Evolutionary conservation across 2,329 filamentous ascomycete genomes (phyloP).

Genomic region (Paracoccidioides lutzii): DNA sequence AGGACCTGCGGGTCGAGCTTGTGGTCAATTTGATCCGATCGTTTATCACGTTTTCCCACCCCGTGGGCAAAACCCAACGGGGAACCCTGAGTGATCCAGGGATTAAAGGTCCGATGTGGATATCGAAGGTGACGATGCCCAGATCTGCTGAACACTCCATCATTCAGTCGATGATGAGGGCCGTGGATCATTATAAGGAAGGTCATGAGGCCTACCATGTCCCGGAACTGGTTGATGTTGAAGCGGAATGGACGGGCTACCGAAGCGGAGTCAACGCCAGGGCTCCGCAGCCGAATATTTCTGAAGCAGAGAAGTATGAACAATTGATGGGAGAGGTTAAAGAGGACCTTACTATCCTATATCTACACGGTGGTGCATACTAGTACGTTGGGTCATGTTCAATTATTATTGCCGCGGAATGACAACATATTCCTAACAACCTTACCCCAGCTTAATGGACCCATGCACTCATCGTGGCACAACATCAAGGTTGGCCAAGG

Average conservation of each 20-base stretch:
- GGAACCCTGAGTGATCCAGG: slow-evolving; percentile 50
- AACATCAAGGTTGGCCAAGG: slow-evolving; percentile 27
- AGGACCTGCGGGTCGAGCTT: slow-evolving; percentile 64
- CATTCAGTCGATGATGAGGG: slow-evolving; percentile 25
- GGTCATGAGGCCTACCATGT: slow-evolving; percentile 27
- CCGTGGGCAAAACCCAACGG: slow-evolving; percentile 51
- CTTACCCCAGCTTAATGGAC: slow-evolving; percentile 28
- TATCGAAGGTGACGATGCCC: slow-evolving; percentile 55
- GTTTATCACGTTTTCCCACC: slow-evolving; percentile 39
- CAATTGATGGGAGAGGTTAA: slow-evolving; percentile 27
- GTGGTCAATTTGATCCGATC: slow-evolving; percentile 59
- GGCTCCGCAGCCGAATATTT: slow-evolving; percentile 26
- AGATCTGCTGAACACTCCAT: slow-evolving; percentile 41
- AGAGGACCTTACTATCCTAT: slow-evolving; percentile 32
- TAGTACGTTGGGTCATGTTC: slow-evolving; percentile 22
- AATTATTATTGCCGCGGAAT: background rate
- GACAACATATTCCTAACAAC: background rate
- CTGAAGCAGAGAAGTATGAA: slow-evolving; percentile 32
- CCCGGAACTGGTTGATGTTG: slow-evolving; percentile 25
- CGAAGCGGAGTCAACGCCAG: slow-evolving; percentile 27
- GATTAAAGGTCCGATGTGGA: slow-evolving; percentile 70
- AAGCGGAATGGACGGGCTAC: slow-evolving; percentile 36
- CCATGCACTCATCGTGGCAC: slow-evolving; percentile 30
- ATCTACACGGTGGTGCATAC: slow-evolving; percentile 37
- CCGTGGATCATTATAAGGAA: slow-evolving; percentile 27